Percentiles rank a stretch among this genome's conserved stretches.
phyloP scores from a whole-genome alignment of 164 flowering plant genomes.

The Macadamia tetraphylla region DNA sequence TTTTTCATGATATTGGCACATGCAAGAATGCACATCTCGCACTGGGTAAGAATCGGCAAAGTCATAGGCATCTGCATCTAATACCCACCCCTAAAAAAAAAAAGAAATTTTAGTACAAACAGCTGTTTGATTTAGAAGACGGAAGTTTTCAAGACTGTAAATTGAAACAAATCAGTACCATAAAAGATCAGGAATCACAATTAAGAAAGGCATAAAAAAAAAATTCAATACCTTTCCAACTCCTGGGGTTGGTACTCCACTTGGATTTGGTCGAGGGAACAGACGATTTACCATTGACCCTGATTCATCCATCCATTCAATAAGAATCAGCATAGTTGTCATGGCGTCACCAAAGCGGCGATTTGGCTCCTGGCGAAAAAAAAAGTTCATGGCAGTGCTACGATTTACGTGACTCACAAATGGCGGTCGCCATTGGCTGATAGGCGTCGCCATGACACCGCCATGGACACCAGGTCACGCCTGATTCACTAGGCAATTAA shows the following conservation, averaged over 20 bases:
- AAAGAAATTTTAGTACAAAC: not conserved
- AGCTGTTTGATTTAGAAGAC: not conserved
- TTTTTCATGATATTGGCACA: no score
- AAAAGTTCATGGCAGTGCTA: no score
- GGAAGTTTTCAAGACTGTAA: not conserved
- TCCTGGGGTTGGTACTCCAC: conserved; percentile 43
- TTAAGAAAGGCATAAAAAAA: not conserved
- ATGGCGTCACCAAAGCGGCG: no score
- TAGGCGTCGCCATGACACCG: no score
- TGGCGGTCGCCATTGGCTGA: no score
- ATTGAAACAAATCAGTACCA: not conserved
- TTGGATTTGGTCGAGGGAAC: conserved; percentile 66
- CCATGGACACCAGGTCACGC: no score
- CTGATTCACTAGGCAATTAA: no score
- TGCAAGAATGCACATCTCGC: no score
- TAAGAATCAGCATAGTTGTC: not conserved
- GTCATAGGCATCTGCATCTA: no score
- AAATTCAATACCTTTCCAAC: conserved; percentile 63
- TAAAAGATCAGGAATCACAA: not conserved
- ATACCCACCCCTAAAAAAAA: not conserved
- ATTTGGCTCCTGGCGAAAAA: no score
- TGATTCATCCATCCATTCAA: conserved; percentile 17
- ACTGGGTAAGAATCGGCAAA: no score
- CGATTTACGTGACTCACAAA: no score
- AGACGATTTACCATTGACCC: conserved; percentile 58